phyloP scores from a whole-genome alignment of 495 filamentous ascomycete genomes.

The Parathielavia hyrcaniae region DNA sequence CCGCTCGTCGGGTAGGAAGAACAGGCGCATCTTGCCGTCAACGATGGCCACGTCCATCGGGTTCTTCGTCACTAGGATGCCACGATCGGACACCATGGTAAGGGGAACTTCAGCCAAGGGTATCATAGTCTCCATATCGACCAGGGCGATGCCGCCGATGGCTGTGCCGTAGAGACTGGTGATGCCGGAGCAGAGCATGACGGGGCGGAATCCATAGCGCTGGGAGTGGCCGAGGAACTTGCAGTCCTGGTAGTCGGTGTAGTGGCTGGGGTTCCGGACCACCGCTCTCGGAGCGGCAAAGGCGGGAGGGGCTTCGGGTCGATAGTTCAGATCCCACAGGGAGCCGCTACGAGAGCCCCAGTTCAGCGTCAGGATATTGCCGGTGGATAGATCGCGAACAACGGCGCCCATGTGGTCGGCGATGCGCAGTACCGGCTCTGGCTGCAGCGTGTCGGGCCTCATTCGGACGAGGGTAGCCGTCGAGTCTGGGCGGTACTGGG shows the following conservation, averaged over 20 bases:
- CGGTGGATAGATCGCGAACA: constrained; percentile 30
- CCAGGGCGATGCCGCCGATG: constrained; percentile 36
- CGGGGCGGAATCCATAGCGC: constrained; percentile 16
- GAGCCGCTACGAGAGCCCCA: constrained; percentile 34
- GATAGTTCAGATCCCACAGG: constrained; percentile 26
- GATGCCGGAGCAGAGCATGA: constrained; percentile 39
- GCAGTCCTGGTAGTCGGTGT: constrained; percentile 38
- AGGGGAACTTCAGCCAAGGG: constrained; percentile 35
- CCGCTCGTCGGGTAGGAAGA: constrained; percentile 33
- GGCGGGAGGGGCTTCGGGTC: constrained; percentile 21
- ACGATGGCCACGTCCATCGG: constrained; percentile 35
- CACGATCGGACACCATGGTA: constrained; percentile 30
- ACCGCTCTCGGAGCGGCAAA: constrained; percentile 24
- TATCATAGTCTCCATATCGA: constrained; percentile 34
- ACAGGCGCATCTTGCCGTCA: constrained; percentile 34
- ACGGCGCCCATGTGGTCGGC: constrained; percentile 35
- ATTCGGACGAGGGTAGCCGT: constrained; percentile 34
- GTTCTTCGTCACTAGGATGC: constrained; percentile 32
- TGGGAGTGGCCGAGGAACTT: constrained; percentile 36
- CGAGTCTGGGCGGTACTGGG: constrained; percentile 37
- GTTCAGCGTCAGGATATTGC: constrained; percentile 32
- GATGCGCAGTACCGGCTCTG: constrained; percentile 24
- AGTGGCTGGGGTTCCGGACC: constrained; percentile 29
- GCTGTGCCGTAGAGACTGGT: constrained; percentile 21
- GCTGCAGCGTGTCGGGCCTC: constrained; percentile 28